phyloP scores from a whole-genome alignment of 768 basidiomycete species.

The Russula sp. region DNA sequence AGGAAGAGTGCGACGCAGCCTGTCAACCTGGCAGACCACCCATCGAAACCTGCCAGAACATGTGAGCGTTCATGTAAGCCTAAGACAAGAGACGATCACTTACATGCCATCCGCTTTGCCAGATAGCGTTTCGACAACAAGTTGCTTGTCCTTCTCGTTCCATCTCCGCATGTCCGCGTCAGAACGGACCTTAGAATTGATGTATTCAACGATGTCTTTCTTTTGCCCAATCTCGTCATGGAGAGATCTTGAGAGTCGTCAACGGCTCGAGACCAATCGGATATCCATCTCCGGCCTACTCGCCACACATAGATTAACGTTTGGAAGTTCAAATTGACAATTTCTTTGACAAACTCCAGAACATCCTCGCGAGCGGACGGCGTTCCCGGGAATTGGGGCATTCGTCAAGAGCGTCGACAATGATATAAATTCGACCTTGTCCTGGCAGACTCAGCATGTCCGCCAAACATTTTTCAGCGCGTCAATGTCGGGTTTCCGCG shows the following conservation, averaged over 20 bases:
- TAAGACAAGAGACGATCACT: not conserved
- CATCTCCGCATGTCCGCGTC: not conserved
- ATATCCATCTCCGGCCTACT: not conserved
- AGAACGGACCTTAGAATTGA: not conserved
- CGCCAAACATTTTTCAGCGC: not conserved
- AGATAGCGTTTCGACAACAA: not conserved
- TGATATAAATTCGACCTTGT: conserved; percentile 2
- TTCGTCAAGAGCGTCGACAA: conserved; percentile 7
- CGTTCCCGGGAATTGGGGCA: not conserved
- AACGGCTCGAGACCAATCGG: not conserved
- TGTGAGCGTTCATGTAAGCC: not conserved
- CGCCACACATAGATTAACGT: not conserved
- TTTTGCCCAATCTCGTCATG: not conserved
- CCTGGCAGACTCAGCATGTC: not conserved
- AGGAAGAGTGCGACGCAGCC: not conserved
- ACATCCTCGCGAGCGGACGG: not conserved
- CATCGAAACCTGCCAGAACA: conserved; percentile 5
- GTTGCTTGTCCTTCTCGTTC: not conserved
- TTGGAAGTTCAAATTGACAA: not conserved
- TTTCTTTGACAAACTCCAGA: not conserved
- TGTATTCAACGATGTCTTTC: not conserved
- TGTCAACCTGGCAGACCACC: not conserved
- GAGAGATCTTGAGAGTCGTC: not conserved
- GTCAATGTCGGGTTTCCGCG: not conserved
- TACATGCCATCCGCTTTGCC: conserved; percentile 18